Base-by-base conservation (phyloP, 352 stramenopile genomes). In the Globisporangium yorkense region DNA sequence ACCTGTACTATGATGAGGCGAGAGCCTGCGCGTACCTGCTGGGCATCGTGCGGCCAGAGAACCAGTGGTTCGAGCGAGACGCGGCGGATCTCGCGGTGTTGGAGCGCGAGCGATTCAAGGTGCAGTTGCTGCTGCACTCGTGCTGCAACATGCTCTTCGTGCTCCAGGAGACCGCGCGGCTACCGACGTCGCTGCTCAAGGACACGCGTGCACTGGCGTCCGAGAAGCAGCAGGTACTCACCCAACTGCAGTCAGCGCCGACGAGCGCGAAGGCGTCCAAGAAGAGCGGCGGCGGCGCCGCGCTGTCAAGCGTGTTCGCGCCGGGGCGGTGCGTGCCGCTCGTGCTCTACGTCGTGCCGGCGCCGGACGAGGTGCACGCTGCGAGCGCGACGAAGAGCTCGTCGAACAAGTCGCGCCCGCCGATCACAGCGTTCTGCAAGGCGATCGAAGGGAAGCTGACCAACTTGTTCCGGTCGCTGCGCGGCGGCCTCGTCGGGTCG, bases 241-340 rank as follows among this genome's bases (percentile, higher is more conserved):
- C 64, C 18, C 62, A 81, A 50, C 48, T 81, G 5, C 43, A 40
- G 33, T 53, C 53, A 2, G 41, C 52, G 5, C 48, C 53, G 18
- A 46, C 40, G 13, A 35, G 51, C 21, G 37, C 52, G 8, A 77
- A 77, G 52, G 39, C 41, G 15, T 55, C 63, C 44, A 89, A 88
- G 49, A 67, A 73, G 24, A 63, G 84, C 54, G 82, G 84, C 54
- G 52, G 57, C 13, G 18, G 8, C 18, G 13, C 29, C 7, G 56
- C 56, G 31, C 46, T 39, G 24, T 45, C 46, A 0, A 87, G 84
- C 48, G 67, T 66, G 5, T 79, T 92, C 33, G 51, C 69, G 2
- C 81, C 81, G 1, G 79, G 81, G 24, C 75, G 71, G 7, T 92
- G 81, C 59, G 75, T 89, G 12, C 81, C 81, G 8, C 55, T 88